Base-by-base conservation (phyloP, 345 rosid species). In the Brassica carinata region DNA sequence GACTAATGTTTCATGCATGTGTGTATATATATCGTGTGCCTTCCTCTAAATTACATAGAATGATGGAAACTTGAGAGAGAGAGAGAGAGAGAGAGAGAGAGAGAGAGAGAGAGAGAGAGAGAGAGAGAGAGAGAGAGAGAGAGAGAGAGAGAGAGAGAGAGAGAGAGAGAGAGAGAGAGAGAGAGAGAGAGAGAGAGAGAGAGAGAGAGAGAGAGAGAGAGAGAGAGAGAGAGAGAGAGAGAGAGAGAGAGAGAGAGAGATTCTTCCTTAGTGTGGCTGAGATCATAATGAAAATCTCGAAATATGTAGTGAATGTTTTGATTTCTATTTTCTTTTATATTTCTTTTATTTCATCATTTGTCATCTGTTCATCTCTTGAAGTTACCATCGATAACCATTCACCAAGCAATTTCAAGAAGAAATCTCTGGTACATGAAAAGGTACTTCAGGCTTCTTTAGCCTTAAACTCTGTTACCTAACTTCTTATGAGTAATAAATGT, bases 371-470 rank as follows among this genome's bases (percentile, higher is more conserved):
- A 17, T 75, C 80, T 57, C 67, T 81, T 55, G 83, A 81, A 13
- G 76, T 70, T 30, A 81, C 36, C 61, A 81, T 75, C 71, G 67
- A 63, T 70, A 30, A 70, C 73, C 76, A 81, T 81, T 29, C 83
- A 53, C 80, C 76, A 55, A 70, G 5, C 55, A 55, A 53, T 55
- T 51, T 69, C 69, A 64, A 71, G 67, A 64, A 30, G 67, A 75
- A 75, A 55, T 62, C 77, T 14, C 11, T 73, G 8, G 8, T 7
- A 29, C 73, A 23, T 23, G 26, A 23, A 23, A 23, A 23, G 26
- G 26, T 23, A 23, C 26, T 23, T 23, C 26, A 23, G 26, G 26
- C 26, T 23, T 23, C 26, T 23, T 23, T 23, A 23, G 26, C 26
- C 26, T 23, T 23, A 23, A 23, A 23, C 26, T 23, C 26, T 23